These are phyloP conservation scores for Nicotiana otophora DNA, from an alignment of 257 asterid genomes.

Conservation along the genomic window DNA sequence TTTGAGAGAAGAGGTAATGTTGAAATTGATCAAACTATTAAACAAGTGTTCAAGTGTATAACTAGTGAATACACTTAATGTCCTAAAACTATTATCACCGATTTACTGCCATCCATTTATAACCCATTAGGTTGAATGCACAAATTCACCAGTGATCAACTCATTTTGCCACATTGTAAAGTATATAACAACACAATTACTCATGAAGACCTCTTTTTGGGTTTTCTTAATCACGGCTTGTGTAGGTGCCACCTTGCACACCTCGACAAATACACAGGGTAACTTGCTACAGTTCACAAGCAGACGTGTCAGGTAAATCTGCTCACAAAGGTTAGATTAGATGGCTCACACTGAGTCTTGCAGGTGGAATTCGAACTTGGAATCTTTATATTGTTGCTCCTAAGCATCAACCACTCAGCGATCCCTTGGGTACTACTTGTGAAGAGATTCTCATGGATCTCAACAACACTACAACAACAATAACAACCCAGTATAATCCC, in stretches of 20 bases:
- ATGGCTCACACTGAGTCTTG: not conserved
- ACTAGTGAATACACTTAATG: not conserved
- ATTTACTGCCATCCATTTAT: not conserved
- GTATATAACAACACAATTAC: not conserved
- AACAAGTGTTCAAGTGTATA: not conserved
- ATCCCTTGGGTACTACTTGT: slow-evolving; percentile 6
- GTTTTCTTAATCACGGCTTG: not conserved
- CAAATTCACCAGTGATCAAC: not conserved
- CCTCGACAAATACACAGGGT: not conserved
- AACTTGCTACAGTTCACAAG: not conserved
- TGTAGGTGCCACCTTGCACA: not conserved
- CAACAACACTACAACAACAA: not conserved
- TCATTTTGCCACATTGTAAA: not conserved
- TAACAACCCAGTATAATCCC: too few relatives aligned
- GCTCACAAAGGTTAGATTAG: not conserved
- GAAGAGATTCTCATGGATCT: not conserved
- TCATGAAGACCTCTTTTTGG: not conserved
- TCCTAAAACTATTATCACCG: not conserved
- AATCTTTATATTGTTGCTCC: not conserved
- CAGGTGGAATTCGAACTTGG: not conserved
- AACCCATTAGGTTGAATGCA: not conserved
- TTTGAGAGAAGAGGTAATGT: not conserved
- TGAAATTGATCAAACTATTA: not conserved
- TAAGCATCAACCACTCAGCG: not conserved
- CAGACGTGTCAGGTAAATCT: not conserved